Evolutionary conservation across 1,284 basidiomycete genomes (phyloP), one percentile per base, ranked within the genome.

Genomic region (Mycena sp.): DNA sequence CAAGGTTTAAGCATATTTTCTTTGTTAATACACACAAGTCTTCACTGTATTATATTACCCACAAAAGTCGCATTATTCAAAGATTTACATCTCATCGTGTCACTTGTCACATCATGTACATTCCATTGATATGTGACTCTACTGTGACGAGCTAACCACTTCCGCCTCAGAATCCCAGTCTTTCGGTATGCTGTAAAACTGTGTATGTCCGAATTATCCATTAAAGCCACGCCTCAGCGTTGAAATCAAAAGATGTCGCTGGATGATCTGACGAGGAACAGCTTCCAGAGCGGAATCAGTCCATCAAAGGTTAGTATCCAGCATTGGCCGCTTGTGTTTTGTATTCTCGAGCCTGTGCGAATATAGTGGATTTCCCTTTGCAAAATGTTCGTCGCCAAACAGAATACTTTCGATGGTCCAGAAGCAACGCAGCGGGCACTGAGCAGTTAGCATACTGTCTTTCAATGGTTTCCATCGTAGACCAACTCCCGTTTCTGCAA

Each of bases 221-320:
- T n/a, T n/a, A n/a, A n/a, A n/a, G n/a, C 19, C n/a, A 35, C 30
- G 25, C 49, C 44, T n/a, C n/a, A 28, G 25, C 38, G n/a, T 4
- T 21, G n/a, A 10, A 9, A 10, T 37, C 10, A n/a, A 32, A 37
- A 19, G 2, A 91, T 91, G 89, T 89, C 89, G 43, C 72, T 92
- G 43, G 81, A 80, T 52, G 88, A 85, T 60, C 76, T 92, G 45
- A 90, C 90, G 6, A 81, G 87, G 61, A 91, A 91, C 72, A 85
- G 87, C 32, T 92, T 90, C 65, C 87, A 91, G 69, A 85, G 82
- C 70, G 90, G 90, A 9, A 75, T 91, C 21, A 78, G 86, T 50
- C 78, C 89, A 26, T 65, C 73, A 17, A 91, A 89, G 79, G 91
- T 90, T 69, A 71, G 76, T 72, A 37, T 37, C 16, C 41, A 43